These are phyloP conservation scores for Omphalotus olearius DNA, from an alignment of 1,284 basidiomycete genomes.

Conservation along the genomic window DNA sequence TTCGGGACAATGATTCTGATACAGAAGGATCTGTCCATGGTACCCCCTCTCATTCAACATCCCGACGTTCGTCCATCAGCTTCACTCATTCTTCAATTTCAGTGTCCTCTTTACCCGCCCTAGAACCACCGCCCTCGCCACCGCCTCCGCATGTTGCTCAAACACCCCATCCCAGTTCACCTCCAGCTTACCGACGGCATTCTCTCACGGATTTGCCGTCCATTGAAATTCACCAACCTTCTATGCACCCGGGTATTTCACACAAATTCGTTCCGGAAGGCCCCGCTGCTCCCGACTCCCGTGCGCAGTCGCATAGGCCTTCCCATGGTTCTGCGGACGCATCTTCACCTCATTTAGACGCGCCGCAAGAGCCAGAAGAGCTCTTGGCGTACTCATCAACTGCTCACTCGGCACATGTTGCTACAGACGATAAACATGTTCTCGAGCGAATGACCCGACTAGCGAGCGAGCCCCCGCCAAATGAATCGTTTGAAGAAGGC, in stretches of 20 bases:
- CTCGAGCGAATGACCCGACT: conserved; percentile 53
- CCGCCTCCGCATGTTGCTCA: conserved; percentile 2
- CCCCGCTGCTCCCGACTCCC: not conserved
- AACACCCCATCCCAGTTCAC: conserved; percentile 17
- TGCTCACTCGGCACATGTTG: conserved; percentile 53
- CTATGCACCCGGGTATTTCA: no score
- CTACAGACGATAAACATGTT: conserved; percentile 68
- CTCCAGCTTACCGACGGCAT: conserved; percentile 34
- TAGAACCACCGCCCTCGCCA: not conserved
- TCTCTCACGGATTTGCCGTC: not conserved
- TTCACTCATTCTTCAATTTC: conserved; percentile 9
- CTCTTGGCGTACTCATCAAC: conserved; percentile 16
- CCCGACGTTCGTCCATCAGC: conserved; percentile 22
- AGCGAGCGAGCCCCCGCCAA: conserved; percentile 49
- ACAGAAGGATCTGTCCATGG: not conserved
- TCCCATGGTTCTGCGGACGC: no score
- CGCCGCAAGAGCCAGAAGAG: not conserved
- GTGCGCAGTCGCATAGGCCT: not conserved
- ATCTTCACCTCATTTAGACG: not conserved
- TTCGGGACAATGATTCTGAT: not conserved
- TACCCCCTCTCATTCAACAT: conserved; percentile 18
- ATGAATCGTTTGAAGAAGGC: conserved; percentile 15
- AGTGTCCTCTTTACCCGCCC: not conserved
- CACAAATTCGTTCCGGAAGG: not conserved
- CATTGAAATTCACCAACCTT: no score